Evolutionary conservation across 2,329 filamentous ascomycete species (phyloP).

Genomic region (Pestalotiopsis sp.): DNA sequence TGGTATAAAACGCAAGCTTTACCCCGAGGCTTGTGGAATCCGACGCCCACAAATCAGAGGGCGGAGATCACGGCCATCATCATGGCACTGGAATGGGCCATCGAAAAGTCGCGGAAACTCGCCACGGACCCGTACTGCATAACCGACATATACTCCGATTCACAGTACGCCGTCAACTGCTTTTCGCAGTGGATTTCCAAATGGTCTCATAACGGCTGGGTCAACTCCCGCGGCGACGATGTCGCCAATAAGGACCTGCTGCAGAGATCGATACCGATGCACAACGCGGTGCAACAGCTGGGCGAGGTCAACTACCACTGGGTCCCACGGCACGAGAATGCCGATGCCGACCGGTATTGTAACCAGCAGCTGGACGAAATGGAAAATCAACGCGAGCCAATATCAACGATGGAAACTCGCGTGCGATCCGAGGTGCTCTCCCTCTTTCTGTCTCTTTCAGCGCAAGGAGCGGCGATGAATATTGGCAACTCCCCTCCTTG

Average conservation of each 20-base stretch:
- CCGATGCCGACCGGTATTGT: constrained; percentile 31
- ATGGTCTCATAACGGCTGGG: constrained; percentile 25
- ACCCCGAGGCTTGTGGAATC: neutral
- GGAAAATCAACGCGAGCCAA: neutral
- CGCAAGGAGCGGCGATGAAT: no score
- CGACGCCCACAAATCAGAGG: constrained; percentile 16
- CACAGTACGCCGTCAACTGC: constrained; percentile 24
- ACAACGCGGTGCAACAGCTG: neutral
- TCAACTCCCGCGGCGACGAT: constrained; percentile 18
- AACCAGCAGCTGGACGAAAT: constrained; percentile 30
- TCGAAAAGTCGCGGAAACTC: constrained; percentile 26
- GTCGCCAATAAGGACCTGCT: constrained; percentile 27
- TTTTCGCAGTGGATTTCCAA: constrained; percentile 24
- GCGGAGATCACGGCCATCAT: constrained; percentile 11
- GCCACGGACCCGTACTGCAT: constrained; percentile 16
- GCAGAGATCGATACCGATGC: constrained; percentile 4
- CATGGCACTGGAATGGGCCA: constrained; percentile 15
- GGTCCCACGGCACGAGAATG: constrained; percentile 29
- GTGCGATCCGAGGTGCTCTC: no score
- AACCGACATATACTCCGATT: constrained; percentile 26
- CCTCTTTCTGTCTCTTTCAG: no score
- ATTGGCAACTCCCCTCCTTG: no score
- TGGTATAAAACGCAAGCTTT: neutral
- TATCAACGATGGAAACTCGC: no score
- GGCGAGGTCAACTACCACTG: neutral